phyloP scores from a whole-genome alignment of 2,329 filamentous ascomycete genomes.

The Penicillium sp. region DNA sequence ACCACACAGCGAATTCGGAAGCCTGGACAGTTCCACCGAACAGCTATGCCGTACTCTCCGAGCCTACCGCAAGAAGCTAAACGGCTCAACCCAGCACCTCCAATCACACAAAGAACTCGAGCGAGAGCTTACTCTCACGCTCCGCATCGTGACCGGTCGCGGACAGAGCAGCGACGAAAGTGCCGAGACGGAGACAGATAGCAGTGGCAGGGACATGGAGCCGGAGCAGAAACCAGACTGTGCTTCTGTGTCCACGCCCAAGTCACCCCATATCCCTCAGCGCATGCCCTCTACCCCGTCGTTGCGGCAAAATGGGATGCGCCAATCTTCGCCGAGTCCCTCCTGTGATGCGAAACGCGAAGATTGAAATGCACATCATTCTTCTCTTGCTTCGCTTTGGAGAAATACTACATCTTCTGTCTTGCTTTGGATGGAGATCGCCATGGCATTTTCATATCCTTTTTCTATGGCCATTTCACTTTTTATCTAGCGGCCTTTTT shows the following conservation, averaged over 20 bases:
- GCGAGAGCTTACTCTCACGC: slow-evolving; percentile 51
- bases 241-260: slow-evolving; percentile 22
- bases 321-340: slow-evolving; percentile 29
- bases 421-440: neutral
- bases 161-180: slow-evolving; percentile 30
- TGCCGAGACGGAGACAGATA: slow-evolving; percentile 38
- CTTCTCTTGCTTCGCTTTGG: neutral
- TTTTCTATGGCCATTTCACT: slow-evolving; percentile 1
- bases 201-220: slow-evolving; percentile 38
- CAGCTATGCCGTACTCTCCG: slow-evolving; percentile 56
- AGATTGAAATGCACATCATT: slow-evolving; percentile 11
- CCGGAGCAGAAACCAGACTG: slow-evolving; percentile 27
- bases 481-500: slow-evolving; percentile 5
- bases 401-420: neutral
- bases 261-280: slow-evolving; percentile 28
- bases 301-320: slow-evolving; percentile 25
- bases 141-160: slow-evolving; percentile 34
- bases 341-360: slow-evolving; percentile 34
- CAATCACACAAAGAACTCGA: slow-evolving; percentile 55
- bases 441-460: neutral
- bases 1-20: slow-evolving; percentile 44
- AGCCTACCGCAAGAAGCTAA: slow-evolving; percentile 57
- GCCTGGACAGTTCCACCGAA: slow-evolving; percentile 53
- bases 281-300: slow-evolving; percentile 39
- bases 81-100: slow-evolving; percentile 47